A percentile compares a stretch with the other conserved stretches of the same genome.
These are phyloP conservation scores for Pichia nakasei DNA, from an alignment of 805 yeast species.

Conservation along the genomic window DNA sequence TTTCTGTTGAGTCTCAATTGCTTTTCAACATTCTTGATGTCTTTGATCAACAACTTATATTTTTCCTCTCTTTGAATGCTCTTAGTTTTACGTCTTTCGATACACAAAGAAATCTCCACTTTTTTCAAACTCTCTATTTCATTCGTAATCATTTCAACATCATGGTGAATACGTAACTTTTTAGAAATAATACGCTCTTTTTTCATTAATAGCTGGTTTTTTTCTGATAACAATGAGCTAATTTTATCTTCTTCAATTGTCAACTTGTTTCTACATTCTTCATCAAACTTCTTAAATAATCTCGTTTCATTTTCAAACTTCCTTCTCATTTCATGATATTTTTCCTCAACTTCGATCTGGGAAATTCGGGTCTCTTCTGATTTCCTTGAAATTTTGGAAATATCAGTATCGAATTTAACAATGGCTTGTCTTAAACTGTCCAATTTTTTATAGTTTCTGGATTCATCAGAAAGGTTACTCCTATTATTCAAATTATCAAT, in stretches of 20 bases:
- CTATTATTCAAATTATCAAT: slow-evolving; percentile 44
- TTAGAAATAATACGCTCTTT: slow-evolving; percentile 27
- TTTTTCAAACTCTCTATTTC: slow-evolving; percentile 22
- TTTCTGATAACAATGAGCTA: slow-evolving; percentile 22
- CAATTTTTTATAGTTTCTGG: slow-evolving; percentile 43
- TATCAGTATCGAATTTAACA: slow-evolving; percentile 31
- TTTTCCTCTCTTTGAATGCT: slow-evolving; percentile 20
- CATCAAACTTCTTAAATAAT: slow-evolving; percentile 24
- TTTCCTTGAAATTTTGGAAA: slow-evolving; percentile 28
- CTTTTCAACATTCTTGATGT: slow-evolving; percentile 16
- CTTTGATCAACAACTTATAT: slow-evolving; percentile 11
- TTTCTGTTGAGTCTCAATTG: slow-evolving; percentile 7
- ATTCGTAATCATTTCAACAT: slow-evolving; percentile 16
- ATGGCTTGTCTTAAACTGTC: slow-evolving; percentile 41
- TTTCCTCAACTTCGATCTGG: slow-evolving; percentile 32
- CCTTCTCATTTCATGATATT: slow-evolving; percentile 29
- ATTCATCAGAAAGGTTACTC: slow-evolving; percentile 44
- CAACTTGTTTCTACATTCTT: slow-evolving; percentile 21
- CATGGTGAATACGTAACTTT: slow-evolving; percentile 22
- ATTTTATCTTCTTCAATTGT: slow-evolving; percentile 17
- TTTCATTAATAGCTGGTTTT: slow-evolving; percentile 23
- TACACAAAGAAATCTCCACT: slow-evolving; percentile 16
- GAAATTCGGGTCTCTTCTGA: slow-evolving; percentile 28
- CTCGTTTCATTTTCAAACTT: slow-evolving; percentile 30
- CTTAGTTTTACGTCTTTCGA: slow-evolving; percentile 17